phyloP scores from a whole-genome alignment of 306 rosid species.

The Pyrus betulifolia region DNA sequence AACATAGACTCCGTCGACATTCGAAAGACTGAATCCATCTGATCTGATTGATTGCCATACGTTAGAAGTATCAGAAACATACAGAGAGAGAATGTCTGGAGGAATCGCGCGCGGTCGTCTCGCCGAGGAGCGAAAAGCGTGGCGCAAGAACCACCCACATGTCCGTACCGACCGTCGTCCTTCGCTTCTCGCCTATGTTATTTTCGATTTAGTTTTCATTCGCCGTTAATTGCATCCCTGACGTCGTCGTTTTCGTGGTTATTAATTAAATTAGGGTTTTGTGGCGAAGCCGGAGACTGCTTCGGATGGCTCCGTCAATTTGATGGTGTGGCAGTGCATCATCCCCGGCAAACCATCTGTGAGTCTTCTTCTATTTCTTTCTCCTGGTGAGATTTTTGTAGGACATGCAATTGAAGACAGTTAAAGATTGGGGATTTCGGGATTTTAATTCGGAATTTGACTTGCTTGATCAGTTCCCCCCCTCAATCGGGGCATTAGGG shows the following conservation, averaged over 20 bases:
- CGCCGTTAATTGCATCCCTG: neutral
- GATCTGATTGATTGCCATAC: no score
- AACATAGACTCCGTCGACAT: neutral
- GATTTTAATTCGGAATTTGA: neutral
- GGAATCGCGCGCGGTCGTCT: constrained; percentile 90
- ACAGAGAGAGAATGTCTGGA: constrained; percentile 13
- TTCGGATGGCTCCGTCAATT: constrained; percentile 66
- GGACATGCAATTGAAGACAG: neutral
- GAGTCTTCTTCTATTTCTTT: constrained; percentile 3
- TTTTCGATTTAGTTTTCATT: neutral
- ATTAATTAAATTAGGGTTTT: constrained; percentile 50
- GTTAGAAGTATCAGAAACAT: neutral
- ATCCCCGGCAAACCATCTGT: constrained; percentile 81
- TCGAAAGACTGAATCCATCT: no score
- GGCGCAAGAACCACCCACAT: constrained; percentile 96
- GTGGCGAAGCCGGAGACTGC: constrained; percentile 83
- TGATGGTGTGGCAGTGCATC: constrained; percentile 89
- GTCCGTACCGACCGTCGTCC: constrained; percentile 29
- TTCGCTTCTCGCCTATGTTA: neutral
- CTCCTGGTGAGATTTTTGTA: neutral
- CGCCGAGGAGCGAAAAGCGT: constrained; percentile 75
- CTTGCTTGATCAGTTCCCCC: neutral
- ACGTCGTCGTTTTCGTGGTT: neutral
- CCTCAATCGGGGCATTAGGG: neutral
- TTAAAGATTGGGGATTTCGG: neutral